Conservation (phyloP, 139 green algal genomes). For the Trebouxia sp. region DNA sequence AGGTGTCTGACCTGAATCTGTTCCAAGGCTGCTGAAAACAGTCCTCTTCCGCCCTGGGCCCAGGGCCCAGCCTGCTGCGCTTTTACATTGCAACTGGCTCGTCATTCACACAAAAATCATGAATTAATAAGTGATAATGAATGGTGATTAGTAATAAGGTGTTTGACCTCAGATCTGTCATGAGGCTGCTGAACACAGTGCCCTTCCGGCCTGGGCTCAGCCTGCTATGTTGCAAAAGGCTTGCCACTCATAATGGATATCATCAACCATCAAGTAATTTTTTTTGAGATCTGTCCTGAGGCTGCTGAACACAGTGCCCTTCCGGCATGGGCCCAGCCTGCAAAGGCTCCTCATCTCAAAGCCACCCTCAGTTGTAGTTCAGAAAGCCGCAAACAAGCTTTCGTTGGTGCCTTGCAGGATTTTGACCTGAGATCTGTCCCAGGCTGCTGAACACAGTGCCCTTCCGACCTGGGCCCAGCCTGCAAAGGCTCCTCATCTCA, state of each 20-base stretch:
- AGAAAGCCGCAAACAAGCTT: not conserved
- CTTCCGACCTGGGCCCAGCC: conserved; percentile 46
- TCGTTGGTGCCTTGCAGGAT: conserved; percentile 55
- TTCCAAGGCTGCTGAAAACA: not conserved
- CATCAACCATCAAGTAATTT: no score
- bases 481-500: no score
- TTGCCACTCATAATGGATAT: no score
- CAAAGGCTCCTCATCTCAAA: no score
- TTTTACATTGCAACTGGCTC: conserved; percentile 19
- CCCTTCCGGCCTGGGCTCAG: no score
- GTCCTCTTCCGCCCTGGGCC: no score
- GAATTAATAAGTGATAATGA: no score
- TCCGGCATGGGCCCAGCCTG: no score
- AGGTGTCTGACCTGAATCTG: not conserved
- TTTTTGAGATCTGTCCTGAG: no score
- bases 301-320: no score
- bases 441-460: conserved; percentile 61
- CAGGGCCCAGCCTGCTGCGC: not conserved
- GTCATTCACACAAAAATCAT: no score
- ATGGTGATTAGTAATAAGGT: no score
- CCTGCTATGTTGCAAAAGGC: conserved; percentile 12
- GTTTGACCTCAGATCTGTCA: not conserved
- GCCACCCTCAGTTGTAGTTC: not conserved
- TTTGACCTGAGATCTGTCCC: conserved; percentile 64
- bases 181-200: not conserved